Percentiles rank a stretch among this genome's conserved stretches.
Evolutionary conservation across 176 grass and related monocot species (phyloP).

Genomic region (Musa itinerans): DNA sequence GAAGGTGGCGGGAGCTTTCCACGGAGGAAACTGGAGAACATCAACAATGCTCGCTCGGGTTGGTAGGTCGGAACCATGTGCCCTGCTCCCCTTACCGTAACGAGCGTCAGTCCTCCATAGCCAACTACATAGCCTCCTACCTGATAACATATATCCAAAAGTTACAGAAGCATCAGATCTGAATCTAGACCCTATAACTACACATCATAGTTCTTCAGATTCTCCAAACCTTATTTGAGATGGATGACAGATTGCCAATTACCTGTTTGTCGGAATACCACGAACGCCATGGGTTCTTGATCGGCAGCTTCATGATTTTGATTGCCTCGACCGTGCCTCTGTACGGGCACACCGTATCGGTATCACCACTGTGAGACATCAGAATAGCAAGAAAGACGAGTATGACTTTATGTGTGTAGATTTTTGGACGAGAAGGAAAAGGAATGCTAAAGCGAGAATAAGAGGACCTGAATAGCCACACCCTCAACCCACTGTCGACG

Average conservation of each 20-base stretch:
- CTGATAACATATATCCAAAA: background rate
- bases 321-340: background rate
- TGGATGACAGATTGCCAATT: background rate
- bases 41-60: conserved; percentile 34
- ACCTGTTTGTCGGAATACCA: background rate
- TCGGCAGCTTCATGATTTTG: background rate
- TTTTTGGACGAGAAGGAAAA: background rate
- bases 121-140: conserved; percentile 5
- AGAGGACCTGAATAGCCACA: conserved; percentile 23
- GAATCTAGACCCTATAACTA: background rate
- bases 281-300: background rate
- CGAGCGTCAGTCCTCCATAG: background rate
- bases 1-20: conserved; percentile 27
- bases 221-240: background rate
- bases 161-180: background rate
- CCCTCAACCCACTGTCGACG: conserved; percentile 9
- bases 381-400: background rate
- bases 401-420: background rate
- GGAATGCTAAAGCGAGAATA: background rate
- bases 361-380: background rate
- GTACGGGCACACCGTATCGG: background rate
- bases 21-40: conserved; percentile 31
- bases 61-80: conserved; percentile 42
- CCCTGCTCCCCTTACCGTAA: conserved; percentile 28
- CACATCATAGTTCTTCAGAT: background rate